Evolutionary conservation across 2,329 filamentous ascomycete species (phyloP), one percentile per base, ranked within the genome.

Genomic region (Penicillium hesseltinei): DNA sequence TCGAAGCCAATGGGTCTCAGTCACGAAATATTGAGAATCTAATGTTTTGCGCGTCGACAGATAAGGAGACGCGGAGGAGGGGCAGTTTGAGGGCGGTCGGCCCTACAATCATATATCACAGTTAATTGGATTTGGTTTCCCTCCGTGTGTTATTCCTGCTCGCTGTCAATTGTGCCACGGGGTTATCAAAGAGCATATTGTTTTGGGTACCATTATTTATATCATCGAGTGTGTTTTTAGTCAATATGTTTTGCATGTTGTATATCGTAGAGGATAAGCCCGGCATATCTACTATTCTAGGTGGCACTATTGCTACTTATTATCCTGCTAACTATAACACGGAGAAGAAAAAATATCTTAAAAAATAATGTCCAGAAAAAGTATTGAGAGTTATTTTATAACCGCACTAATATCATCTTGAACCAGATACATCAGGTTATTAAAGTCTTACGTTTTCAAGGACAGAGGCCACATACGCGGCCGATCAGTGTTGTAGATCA

Each of bases 61-160:
- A 63, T 58, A 61, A 62, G 53, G 50, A 46, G 56, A 60, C 54
- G 51, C 46, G 52, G 57, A 61, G 60, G 61, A 59, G 62, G 48
- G 57, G 54, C 57, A 57, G 27, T 53, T 53, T 31, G 49, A 58
- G 59, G 61, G 61, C 61, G 61, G 61, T 52, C 39, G 21, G 39
- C 23, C 17, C 21, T 44, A 31, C n/a, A 15, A 29, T 19, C 3
- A 25, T 31, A 25, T 9, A 27, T 23, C 11, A 33, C 11, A 15
- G 11, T 33, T 15, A 33, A 33, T 33, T 33, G 31, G 11, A 13
- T 33, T 33, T 33, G 31, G 31, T 47, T 45, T 31, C 11, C 29
- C 11, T 4, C 10, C 10, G 21, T 45, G 25, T 43, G 15, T 15
- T 40, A 15, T 42, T 27, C n/a, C 17, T n/a, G 17, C 40, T 43